Evolutionary conservation across 768 basidiomycete genomes (phyloP), one percentile per base, ranked within the genome.

Genomic region (Podaxis sp.): DNA sequence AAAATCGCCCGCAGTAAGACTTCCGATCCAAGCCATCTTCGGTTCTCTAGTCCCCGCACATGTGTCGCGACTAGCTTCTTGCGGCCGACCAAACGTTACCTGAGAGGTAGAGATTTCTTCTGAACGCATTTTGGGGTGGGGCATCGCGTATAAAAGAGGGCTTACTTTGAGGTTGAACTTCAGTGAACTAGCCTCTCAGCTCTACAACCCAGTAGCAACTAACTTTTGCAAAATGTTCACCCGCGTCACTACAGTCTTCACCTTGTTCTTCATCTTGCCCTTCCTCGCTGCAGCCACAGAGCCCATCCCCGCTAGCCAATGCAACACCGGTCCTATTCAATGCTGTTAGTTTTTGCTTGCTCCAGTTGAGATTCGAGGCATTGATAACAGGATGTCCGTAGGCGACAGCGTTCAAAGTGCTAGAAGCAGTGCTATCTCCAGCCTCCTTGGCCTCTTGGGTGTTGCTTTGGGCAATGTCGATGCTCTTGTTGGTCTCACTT

Each of bases 301-400:
- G 28, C 30, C 66, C 24, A 28, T 48, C 67, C 70, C 41, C 65
- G 61, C 56, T 51, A 66, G 68, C 56, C 67, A 71, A 60, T 72
- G 71, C 69, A 70, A 70, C 64, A 72, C 71, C 13, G 75, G 73
- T 7, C 24, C 40, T 22, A 52, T 76, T 40, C 70, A 73, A 67
- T 62, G 56, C 30, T 61, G 74, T 71, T 46, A 66, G 71, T 58
- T 12, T 20, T 26, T 15, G 37, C 5, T 13, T 54, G 24, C 30
- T 33, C 30, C 30, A 33, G 7, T 53, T n/a, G 1, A 52, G 36
- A 46, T 8, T 20, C 17, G 58, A 54, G n/a, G 33, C 22, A 2
- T 36, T 46, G 36, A 26, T 58, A 8, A 36, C 57, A 1, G 3
- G 12, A 26, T 24, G 24, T 24, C 33, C 40, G 22, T 17, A 73